These are phyloP conservation scores for Bonia amplexicaulis DNA, from an alignment of 176 grass and related monocot genomes.

Conservation along the genomic window DNA sequence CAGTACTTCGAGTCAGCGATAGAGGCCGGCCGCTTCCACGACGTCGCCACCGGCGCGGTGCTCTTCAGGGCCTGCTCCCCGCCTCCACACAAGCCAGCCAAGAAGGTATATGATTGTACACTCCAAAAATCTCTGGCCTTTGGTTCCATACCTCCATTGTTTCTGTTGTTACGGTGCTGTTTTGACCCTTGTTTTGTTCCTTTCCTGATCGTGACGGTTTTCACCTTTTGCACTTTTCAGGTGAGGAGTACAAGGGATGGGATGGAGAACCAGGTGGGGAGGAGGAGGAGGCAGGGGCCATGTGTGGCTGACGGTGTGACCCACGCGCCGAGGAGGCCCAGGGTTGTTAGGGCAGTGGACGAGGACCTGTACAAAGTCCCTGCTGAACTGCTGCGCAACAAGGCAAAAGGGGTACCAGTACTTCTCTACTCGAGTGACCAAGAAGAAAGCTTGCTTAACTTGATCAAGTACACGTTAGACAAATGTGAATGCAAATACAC, in stretches of 20 bases:
- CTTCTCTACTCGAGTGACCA: neutral
- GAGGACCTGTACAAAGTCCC: conserved; percentile 69
- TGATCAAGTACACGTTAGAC: neutral
- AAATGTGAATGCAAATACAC: neutral
- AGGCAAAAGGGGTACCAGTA: conserved; percentile 38
- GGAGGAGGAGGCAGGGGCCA: conserved; percentile 22
- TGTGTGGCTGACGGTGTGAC: neutral
- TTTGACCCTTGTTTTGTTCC: neutral
- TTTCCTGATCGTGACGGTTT: neutral
- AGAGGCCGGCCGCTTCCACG: conserved; percentile 20
- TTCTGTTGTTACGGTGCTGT: neutral
- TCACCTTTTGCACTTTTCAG: neutral
- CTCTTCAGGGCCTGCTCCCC: conserved; percentile 13
- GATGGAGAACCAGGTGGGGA: neutral
- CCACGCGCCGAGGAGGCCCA: neutral
- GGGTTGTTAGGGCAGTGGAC: conserved; percentile 43
- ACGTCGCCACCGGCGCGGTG: neutral
- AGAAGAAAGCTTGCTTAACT: neutral
- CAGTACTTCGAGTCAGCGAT: conserved; percentile 39
- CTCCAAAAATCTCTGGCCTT: neutral
- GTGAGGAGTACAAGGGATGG: conserved; percentile 26
- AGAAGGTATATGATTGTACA: conserved; percentile 1
- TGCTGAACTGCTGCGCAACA: conserved; percentile 33
- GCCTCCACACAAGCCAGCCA: conserved; percentile 20
- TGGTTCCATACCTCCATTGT: too few relatives aligned